A percentile compares a stretch with the other conserved stretches of the same genome.
phyloP scores from a whole-genome alignment of 306 rosid genomes.

The Calophaca sinica region DNA sequence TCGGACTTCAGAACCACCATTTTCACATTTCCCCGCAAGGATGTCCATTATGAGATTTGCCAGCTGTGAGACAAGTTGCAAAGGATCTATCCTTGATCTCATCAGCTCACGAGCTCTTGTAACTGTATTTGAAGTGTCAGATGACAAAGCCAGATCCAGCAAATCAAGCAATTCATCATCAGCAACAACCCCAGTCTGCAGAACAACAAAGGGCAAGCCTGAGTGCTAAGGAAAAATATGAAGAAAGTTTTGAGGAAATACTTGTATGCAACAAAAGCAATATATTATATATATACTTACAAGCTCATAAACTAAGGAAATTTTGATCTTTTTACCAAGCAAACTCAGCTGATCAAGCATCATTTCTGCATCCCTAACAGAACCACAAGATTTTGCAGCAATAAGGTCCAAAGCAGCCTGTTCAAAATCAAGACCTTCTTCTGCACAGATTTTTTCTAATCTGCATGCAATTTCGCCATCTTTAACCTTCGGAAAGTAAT shows the following conservation, averaged over 20 bases:
- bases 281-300: conserved; percentile 55
- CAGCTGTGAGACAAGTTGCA: conserved; percentile 82
- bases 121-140: conserved; percentile 82
- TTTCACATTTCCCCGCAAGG: conserved; percentile 74
- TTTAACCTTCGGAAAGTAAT: conserved; percentile 78
- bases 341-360: conserved; percentile 94
- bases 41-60: conserved; percentile 92
- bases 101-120: conserved; percentile 79
- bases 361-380: conserved; percentile 92
- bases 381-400: conserved; percentile 77
- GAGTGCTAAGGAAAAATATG: conserved; percentile 19
- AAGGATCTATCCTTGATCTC: conserved; percentile 82
- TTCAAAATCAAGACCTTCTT: conserved; percentile 75
- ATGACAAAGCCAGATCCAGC: conserved; percentile 88
- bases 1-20: conserved; percentile 58
- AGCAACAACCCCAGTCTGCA: conserved; percentile 81
- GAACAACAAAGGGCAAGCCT: conserved; percentile 35
- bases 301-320: conserved; percentile 70
- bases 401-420: conserved; percentile 73
- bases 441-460: conserved; percentile 64
- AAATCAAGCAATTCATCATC: conserved; percentile 83
- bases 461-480: conserved; percentile 69
- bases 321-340: conserved; percentile 73
- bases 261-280: conserved; percentile 18
- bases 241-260: not conserved